Base-by-base conservation (phyloP, 2,329 filamentous ascomycete genomes). In the Ceratocystis huliohia region DNA sequence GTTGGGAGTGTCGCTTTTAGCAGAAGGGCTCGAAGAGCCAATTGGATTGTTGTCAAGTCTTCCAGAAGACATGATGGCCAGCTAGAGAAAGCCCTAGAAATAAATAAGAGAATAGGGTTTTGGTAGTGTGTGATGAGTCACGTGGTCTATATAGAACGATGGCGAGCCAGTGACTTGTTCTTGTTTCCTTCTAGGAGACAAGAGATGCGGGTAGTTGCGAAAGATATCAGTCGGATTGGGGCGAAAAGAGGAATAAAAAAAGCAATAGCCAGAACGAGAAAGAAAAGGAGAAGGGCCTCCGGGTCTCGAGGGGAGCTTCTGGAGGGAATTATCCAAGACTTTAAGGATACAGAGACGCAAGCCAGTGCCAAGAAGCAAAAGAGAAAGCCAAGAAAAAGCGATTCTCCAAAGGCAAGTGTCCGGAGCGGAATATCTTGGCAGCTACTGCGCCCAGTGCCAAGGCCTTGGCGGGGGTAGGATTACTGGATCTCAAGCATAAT, bases 1-100 rank as follows among this genome's bases (percentile, higher is more conserved):
- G 1, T 79, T 81, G 2, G 81, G 81, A 1, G 82, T 83, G 65
- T 77, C 80, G 57, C 78, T 79, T 72, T 81, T 82, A 68, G 81
- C 82, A 61, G 79, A 77, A 57, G 76, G 76, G 73, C 76, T 79
- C 17, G 69, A 69, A 33, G 69, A 69, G 8, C 66, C 69, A 22
- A 59, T 46, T 44, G 61, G 64, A 25, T 30, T 30, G n/a, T 45
- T 50, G 33, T 69, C 69, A 46, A 64, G 53, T 65, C 64, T 67
- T 61, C 66, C 66, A 37, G 66, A 66, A 25, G 68, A 67, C 53
- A 66, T 69, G 28, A 48, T 64, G 22, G 20, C 3, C 15, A 15
- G 50, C 1, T 22, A 17, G 53, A 5, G 25, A 57, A 22, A 25
- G 50, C 53, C 13, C 25, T 57, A 17, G 22, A 7, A 50, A 15